Conservation (phyloP, 331 rosid genomes). For the Ulmus americana region DNA sequence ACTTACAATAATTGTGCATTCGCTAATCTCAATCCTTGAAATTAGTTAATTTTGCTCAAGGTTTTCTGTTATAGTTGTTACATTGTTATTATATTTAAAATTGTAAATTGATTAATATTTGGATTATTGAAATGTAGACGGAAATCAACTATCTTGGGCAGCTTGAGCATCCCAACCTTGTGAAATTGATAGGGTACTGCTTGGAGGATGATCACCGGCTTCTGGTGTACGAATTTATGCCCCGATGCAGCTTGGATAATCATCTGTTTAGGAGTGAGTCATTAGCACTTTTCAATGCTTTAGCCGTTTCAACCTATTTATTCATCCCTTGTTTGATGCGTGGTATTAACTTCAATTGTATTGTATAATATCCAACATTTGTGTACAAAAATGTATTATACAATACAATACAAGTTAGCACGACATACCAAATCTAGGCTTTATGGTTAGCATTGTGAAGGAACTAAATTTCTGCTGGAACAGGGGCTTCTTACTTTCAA, state of each 20-base stretch:
- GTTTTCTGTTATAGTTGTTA: no score
- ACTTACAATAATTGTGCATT: no score
- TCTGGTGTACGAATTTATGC: slow-evolving; percentile 78
- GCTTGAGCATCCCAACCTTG: slow-evolving; percentile 87
- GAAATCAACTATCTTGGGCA: slow-evolving; percentile 93
- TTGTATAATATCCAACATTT: no score
- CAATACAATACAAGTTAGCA: no score
- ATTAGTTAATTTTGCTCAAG: not conserved
- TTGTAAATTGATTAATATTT: slow-evolving; percentile 19
- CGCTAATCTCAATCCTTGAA: not conserved
- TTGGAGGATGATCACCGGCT: slow-evolving; percentile 90
- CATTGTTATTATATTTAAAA: not conserved
- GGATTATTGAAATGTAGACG: slow-evolving; percentile 44
- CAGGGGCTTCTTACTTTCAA: slow-evolving; percentile 81
- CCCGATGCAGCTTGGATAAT: slow-evolving; percentile 88
- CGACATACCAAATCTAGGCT: no score
- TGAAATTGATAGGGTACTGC: slow-evolving; percentile 83
- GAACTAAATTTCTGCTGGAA: slow-evolving; percentile 16
- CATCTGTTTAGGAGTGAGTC: slow-evolving; percentile 90
- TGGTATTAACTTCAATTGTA: no score
- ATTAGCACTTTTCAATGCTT: slow-evolving; percentile 13
- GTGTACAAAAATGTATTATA: no score
- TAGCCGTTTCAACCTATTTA: slow-evolving; percentile 12
- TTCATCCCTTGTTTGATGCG: not conserved
- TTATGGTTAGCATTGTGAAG: no score